Percentiles rank a stretch among this genome's conserved stretches.
Conservation (phyloP, 2,329 filamentous ascomycete species). For the Fusarium sp. region DNA sequence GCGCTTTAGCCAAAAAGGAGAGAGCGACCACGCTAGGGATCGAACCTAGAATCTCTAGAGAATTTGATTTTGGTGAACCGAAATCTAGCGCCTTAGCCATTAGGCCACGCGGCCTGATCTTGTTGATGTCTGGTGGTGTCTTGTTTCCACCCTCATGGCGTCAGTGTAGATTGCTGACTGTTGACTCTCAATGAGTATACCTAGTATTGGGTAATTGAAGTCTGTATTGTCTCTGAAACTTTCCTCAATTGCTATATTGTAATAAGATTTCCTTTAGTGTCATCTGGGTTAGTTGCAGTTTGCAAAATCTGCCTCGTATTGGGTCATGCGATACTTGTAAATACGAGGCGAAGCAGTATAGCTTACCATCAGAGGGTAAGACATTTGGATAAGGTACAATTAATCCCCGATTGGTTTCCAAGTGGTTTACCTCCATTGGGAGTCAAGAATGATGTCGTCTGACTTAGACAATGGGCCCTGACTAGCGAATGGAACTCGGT, state of each 20-base stretch:
- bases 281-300: background rate
- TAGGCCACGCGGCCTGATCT: constrained; percentile 31
- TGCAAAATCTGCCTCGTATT: background rate
- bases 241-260: background rate
- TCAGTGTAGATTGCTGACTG: background rate
- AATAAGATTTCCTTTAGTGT: background rate
- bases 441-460: background rate
- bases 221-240: background rate
- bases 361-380: background rate
- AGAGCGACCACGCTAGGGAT: too few species aligned
- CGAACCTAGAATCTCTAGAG: constrained; percentile 38
- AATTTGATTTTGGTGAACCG: constrained; percentile 8
- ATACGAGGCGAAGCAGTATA: constrained; percentile 1
- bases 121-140: background rate
- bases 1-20: too few species aligned
- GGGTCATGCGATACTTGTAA: background rate
- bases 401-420: background rate
- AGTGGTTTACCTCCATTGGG: background rate
- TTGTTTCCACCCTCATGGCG: background rate
- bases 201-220: background rate
- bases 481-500: background rate
- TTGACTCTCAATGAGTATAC: background rate
- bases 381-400: background rate
- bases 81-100: constrained; percentile 37
- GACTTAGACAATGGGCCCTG: background rate